Percentiles rank a stretch among this genome's conserved stretches.
Conservation (phyloP, 176 grass and related monocot genomes). For the Typha latifolia region DNA sequence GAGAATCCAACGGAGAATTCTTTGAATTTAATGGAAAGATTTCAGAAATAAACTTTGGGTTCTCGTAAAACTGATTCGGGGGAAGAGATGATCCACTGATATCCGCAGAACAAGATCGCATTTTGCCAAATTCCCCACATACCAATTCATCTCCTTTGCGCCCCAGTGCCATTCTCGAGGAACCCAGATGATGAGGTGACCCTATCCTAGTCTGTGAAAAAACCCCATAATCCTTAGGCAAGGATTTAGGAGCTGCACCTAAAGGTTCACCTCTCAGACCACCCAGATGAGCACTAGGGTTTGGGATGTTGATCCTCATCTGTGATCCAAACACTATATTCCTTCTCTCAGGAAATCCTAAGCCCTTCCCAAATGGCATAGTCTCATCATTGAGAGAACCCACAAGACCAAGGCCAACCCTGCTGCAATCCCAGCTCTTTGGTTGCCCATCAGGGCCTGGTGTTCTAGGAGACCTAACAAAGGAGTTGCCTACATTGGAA, state of each 20-base stretch:
- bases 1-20: conserved; percentile 5
- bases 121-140: conserved; percentile 52
- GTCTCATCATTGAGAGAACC: conserved; percentile 37
- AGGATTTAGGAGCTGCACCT: conserved; percentile 25
- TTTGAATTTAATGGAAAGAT: conserved; percentile 12
- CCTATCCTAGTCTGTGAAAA: not conserved
- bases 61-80: conserved; percentile 13
- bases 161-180: conserved; percentile 9
- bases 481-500: conserved; percentile 13
- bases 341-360: conserved; percentile 22
- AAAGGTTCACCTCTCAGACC: not conserved
- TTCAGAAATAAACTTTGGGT: conserved; percentile 54
- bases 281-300: not conserved
- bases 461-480: conserved; percentile 24
- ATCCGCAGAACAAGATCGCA: conserved; percentile 44
- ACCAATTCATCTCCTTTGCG: conserved; percentile 13
- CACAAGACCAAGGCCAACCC: conserved; percentile 69
- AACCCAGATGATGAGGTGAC: no score
- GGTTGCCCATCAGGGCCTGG: conserved; percentile 27
- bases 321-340: conserved; percentile 16
- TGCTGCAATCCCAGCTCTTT: conserved; percentile 48
- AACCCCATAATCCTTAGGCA: conserved; percentile 46
- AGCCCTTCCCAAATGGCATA: conserved; percentile 5
- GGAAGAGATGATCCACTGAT: conserved; percentile 12
- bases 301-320: conserved; percentile 16